These are phyloP conservation scores for Globisporangium nodosum DNA, from an alignment of 352 stramenopile species.

Conservation along the genomic window DNA sequence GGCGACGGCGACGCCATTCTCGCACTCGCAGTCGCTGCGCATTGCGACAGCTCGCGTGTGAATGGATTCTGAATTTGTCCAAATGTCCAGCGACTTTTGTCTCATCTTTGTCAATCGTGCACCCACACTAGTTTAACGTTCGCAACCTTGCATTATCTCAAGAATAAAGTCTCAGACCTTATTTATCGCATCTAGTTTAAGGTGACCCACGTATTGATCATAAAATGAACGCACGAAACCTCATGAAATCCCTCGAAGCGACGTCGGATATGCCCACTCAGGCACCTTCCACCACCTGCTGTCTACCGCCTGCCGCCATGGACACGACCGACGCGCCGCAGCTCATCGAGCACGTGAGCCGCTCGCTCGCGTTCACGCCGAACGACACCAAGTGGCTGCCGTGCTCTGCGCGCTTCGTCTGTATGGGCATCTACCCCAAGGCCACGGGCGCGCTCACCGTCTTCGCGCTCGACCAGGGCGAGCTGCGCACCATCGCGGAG, in stretches of 20 bases:
- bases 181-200: too few species aligned
- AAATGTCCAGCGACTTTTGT: too few species aligned
- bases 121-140: too few species aligned
- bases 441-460: conserved; percentile 90
- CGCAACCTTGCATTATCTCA: too few species aligned
- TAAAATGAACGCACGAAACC: too few species aligned
- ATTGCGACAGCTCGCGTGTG: too few species aligned
- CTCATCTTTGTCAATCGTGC: too few species aligned
- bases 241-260: background rate
- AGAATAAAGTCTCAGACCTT: too few species aligned
- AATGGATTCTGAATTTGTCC: too few species aligned
- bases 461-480: conserved; percentile 88
- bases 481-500: conserved; percentile 61
- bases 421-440: conserved; percentile 91
- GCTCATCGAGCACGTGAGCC: conserved; percentile 95
- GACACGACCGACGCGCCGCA: conserved; percentile 95
- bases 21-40: too few species aligned
- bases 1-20: too few species aligned
- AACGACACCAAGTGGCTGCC: conserved; percentile 95
- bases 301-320: conserved; percentile 50
- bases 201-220: too few species aligned
- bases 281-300: background rate
- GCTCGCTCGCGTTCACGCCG: conserved; percentile 91
- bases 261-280: background rate
- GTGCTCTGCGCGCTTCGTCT: conserved; percentile 91